phyloP scores from a whole-genome alignment of 2,329 filamentous ascomycete species.

The Amauroascus niger region DNA sequence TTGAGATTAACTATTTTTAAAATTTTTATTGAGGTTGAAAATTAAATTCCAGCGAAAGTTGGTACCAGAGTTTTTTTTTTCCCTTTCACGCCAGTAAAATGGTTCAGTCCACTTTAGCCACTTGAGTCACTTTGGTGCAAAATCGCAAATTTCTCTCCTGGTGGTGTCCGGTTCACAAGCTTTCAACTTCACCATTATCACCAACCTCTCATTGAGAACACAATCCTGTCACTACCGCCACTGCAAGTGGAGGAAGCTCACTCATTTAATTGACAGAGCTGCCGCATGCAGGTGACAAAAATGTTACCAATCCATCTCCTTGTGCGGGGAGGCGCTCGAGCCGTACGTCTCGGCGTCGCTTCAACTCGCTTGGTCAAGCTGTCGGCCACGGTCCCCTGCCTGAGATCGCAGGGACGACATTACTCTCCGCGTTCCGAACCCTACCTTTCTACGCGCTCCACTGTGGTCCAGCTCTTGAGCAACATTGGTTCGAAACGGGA shows the following conservation, averaged over 20 bases:
- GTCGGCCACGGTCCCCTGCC: slow-evolving; percentile 22
- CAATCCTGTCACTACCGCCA: background rate
- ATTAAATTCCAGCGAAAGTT: background rate
- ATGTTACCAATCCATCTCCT: slow-evolving; percentile 38
- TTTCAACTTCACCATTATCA: background rate
- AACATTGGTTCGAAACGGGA: slow-evolving; percentile 95
- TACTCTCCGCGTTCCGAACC: slow-evolving; percentile 40
- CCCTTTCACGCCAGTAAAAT: background rate
- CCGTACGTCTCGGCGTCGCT: slow-evolving; percentile 9
- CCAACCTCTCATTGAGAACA: background rate
- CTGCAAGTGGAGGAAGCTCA: background rate
- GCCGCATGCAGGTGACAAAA: slow-evolving; percentile 16
- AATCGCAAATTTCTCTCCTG: background rate
- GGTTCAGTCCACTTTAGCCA: background rate
- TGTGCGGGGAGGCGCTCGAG: slow-evolving; percentile 34
- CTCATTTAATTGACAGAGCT: slow-evolving; percentile 5
- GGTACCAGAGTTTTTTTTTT: background rate
- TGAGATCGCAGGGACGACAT: slow-evolving; percentile 30
- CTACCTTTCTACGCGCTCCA: slow-evolving; percentile 60
- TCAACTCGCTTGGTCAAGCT: slow-evolving; percentile 5
- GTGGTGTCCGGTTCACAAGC: background rate
- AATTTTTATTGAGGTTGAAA: background rate
- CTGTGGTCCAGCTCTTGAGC: slow-evolving; percentile 81
- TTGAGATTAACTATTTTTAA: no score
- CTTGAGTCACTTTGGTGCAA: slow-evolving; percentile 1